Evolutionary conservation across 176 grass and related monocot species (phyloP).

Genomic region (Thinopyrum elongatum): DNA sequence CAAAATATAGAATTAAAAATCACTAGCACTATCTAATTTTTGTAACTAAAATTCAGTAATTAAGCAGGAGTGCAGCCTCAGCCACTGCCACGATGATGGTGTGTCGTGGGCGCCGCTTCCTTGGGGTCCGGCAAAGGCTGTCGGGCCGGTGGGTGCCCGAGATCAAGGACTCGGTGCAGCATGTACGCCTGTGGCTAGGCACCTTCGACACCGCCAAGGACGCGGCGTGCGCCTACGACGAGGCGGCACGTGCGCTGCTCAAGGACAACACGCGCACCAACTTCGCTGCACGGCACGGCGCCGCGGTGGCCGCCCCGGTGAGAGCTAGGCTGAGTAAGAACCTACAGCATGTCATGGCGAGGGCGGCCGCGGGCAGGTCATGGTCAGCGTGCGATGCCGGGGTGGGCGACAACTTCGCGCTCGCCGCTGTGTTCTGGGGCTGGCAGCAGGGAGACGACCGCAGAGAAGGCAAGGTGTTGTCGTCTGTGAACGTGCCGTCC

Average conservation of each 20-base stretch:
- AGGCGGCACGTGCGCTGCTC: conserved; percentile 46
- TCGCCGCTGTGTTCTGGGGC: too few species aligned
- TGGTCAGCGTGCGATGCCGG: too few species aligned
- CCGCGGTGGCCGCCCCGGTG: not conserved
- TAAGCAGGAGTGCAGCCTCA: not conserved
- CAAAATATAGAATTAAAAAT: too few species aligned
- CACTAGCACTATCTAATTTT: too few species aligned
- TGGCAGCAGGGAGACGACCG: too few species aligned
- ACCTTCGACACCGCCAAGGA: conserved; percentile 98
- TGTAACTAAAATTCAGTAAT: too few species aligned
- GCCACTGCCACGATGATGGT: not conserved
- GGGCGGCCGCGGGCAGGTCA: too few species aligned
- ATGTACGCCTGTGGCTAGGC: conserved; percentile 76
- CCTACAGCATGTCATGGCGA: too few species aligned
- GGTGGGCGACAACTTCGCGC: too few species aligned
- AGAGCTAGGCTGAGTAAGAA: too few species aligned
- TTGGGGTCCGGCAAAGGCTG: conserved; percentile 50
- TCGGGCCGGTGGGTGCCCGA: conserved; percentile 61
- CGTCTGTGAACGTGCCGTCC: too few species aligned
- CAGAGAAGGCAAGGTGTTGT: too few species aligned
- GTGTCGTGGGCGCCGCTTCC: conserved; percentile 38
- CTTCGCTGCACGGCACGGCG: conserved; percentile 24
- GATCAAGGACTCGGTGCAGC: conserved; percentile 69
- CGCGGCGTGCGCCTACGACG: conserved; percentile 73
- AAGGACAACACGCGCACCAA: conserved; percentile 56